Conservation (phyloP, 1,139 yeast species). For the Blastobotrys petasosporus region DNA sequence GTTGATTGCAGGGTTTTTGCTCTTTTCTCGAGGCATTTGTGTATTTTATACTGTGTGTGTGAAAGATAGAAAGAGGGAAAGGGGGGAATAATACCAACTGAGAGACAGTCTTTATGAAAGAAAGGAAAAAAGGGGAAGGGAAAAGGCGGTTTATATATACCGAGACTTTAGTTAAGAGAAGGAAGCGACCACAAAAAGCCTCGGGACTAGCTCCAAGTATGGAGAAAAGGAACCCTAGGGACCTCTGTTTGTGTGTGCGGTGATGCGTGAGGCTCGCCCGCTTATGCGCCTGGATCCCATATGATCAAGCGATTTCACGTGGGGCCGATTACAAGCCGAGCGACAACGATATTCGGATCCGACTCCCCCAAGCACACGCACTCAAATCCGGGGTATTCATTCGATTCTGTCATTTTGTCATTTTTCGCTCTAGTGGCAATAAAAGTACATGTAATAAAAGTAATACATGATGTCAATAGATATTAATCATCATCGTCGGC, state of each 20-base stretch:
- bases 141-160: too few relatives aligned
- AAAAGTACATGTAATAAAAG: neutral
- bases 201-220: neutral
- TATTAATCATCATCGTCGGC: constrained; percentile 23
- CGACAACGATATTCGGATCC: too few relatives aligned
- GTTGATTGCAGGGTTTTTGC: constrained; percentile 56
- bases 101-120: neutral
- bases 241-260: too few relatives aligned
- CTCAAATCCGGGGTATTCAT: too few relatives aligned
- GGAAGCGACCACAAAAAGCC: neutral
- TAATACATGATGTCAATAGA: neutral
- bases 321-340: too few relatives aligned
- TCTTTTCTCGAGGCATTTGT: constrained; percentile 27
- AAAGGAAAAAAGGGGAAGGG: neutral
- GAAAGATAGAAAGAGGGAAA: too few relatives aligned
- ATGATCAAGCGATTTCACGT: too few relatives aligned
- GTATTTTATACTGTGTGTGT: neutral
- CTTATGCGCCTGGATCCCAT: too few relatives aligned
- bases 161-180: neutral
- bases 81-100: neutral
- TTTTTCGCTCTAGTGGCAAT: neutral
- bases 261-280: too few relatives aligned
- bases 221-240: neutral
- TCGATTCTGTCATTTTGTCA: neutral
- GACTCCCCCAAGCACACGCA: too few relatives aligned